Percentiles rank a stretch among this genome's conserved stretches.
phyloP scores from a whole-genome alignment of 495 filamentous ascomycete genomes.

The Aspergillus homomorphus region DNA sequence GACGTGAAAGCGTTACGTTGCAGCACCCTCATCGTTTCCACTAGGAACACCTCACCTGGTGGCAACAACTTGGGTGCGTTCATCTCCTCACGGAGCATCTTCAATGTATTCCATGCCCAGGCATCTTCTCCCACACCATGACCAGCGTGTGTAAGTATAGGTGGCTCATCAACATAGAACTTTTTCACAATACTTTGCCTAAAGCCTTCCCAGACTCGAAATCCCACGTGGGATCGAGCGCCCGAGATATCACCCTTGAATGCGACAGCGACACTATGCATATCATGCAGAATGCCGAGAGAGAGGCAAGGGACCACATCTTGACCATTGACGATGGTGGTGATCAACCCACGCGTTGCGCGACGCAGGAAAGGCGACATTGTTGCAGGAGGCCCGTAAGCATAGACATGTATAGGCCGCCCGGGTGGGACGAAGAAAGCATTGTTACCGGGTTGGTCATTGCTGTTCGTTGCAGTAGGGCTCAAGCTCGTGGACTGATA shows the following conservation, averaged over 20 bases:
- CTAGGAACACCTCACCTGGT: conserved; percentile 72
- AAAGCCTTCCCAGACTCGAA: conserved; percentile 63
- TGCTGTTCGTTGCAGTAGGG: conserved; percentile 37
- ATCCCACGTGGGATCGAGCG: conserved; percentile 62
- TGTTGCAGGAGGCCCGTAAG: conserved; percentile 71
- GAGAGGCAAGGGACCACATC: conserved; percentile 74
- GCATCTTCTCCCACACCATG: conserved; percentile 59
- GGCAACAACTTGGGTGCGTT: conserved; percentile 66
- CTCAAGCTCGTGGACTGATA: conserved; percentile 33
- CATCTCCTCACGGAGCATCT: conserved; percentile 66
- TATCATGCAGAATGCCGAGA: conserved; percentile 70
- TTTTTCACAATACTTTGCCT: conserved; percentile 45
- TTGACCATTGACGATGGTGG: conserved; percentile 67
- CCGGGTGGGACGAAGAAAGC: conserved; percentile 57
- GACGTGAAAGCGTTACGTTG: conserved; percentile 55
- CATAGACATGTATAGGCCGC: conserved; percentile 73
- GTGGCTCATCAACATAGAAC: conserved; percentile 46
- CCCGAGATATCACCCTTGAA: conserved; percentile 68
- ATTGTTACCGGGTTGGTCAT: conserved; percentile 18
- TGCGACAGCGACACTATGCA: conserved; percentile 65
- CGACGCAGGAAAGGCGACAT: conserved; percentile 70
- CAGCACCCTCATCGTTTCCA: conserved; percentile 61
- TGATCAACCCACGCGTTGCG: conserved; percentile 72
- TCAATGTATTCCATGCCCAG: conserved; percentile 69
- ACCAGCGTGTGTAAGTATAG: conserved; percentile 41